A percentile compares a stretch with the other conserved stretches of the same genome.
These are phyloP conservation scores for Skeletonema costatum DNA, from an alignment of 108 stramenopile genomes.

Conservation along the genomic window DNA sequence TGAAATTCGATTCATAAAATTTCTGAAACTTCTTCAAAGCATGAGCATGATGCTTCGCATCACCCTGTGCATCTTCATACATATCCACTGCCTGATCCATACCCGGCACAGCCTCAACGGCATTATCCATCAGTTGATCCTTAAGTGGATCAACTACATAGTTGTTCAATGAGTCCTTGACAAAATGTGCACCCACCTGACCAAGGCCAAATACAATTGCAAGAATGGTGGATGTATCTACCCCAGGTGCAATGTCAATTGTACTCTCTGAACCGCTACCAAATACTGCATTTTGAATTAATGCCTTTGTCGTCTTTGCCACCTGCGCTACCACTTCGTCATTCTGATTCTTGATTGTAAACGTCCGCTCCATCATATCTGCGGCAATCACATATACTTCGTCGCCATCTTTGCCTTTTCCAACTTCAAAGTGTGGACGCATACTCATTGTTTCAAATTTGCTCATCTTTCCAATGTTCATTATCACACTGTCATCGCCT, in stretches of 20 bases:
- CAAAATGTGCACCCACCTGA: slow-evolving; percentile 42
- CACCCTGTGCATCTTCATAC: slow-evolving; percentile 3
- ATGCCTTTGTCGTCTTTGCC: slow-evolving; percentile 46
- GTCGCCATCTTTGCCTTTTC: slow-evolving; percentile 15
- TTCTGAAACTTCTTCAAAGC: slow-evolving; percentile 2
- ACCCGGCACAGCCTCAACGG: slow-evolving; percentile 27
- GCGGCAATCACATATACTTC: slow-evolving; percentile 30
- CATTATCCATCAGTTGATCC: slow-evolving; percentile 24
- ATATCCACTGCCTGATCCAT: slow-evolving; percentile 8
- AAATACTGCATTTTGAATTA: slow-evolving; percentile 48
- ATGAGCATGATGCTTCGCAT: background rate
- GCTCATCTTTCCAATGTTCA: slow-evolving; percentile 49
- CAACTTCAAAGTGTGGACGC: slow-evolving; percentile 49
- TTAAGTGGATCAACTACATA: slow-evolving; percentile 47
- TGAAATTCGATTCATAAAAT: slow-evolving; percentile 6
- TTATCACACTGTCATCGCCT: slow-evolving; percentile 17
- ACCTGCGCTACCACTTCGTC: slow-evolving; percentile 47
- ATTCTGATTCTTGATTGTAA: slow-evolving; percentile 39
- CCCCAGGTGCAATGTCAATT: slow-evolving; percentile 52
- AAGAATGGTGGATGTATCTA: slow-evolving; percentile 45
- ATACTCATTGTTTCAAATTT: slow-evolving; percentile 38
- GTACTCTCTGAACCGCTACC: slow-evolving; percentile 49
- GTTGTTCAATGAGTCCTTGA: slow-evolving; percentile 36
- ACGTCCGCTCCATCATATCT: slow-evolving; percentile 54
- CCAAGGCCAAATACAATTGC: slow-evolving; percentile 48